Evolutionary conservation across 1,284 basidiomycete genomes (phyloP), one percentile per base, ranked within the genome.

Genomic region (Boletus semigastroideus): DNA sequence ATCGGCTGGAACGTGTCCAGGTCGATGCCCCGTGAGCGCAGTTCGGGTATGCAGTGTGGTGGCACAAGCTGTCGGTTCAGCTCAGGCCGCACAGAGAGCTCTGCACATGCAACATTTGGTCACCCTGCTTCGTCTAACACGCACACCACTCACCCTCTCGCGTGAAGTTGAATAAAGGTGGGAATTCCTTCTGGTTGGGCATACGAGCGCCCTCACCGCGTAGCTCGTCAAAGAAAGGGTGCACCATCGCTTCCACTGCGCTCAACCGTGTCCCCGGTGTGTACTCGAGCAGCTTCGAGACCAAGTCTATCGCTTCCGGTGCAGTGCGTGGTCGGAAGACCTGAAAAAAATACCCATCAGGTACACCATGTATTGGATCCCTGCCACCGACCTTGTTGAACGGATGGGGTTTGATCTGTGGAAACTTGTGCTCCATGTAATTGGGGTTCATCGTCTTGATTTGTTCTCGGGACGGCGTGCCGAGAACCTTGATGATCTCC

Each of bases 371-470:
- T 34, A 39, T 37, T 7, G 7, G 22, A 22, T 33, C 22, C 17
- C 28, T 20, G 20, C 4, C 16, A 56, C 49, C 41, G 59, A 88
- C 90, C 83, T 95, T 95, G 66, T 87, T 89, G 79, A 95, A 95
- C 1, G 93, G 92, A 69, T 97, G 92, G 36, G 95, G 94, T 72
- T 97, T 96, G 79, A 99, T 99, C 75, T 99, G 96, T 9, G 96
- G 96, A 81, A 99, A 99, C 74, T 98, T 98, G 85, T 99, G 96
- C 73, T 99, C 97, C 97, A 99, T 99, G 77, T 99, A 99, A 77
- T 96, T 96, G 46, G 97, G 96, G 75, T 99, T 99, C 96, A 99
- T 99, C 62, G 97, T 98, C 87, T 98, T 98, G 84, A 99, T 99
- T 75, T 99, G 97, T 71, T 99, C 97, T 62, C 96, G 81, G 53